Conservation (phyloP, 1,284 basidiomycete species). For the Omphalotus olearius region DNA sequence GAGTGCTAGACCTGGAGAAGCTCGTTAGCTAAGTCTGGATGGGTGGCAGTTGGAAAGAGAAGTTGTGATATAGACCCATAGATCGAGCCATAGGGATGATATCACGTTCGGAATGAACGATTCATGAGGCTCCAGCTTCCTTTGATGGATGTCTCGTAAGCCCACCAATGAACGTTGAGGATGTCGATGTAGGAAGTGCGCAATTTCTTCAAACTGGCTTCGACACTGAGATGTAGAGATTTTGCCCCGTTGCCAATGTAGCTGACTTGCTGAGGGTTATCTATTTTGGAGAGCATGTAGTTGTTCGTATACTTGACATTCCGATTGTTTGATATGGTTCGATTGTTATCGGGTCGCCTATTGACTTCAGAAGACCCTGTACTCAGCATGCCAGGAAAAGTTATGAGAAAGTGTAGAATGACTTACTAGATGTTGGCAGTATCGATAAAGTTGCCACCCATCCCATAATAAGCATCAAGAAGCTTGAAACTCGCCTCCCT, state of each 20-base stretch:
- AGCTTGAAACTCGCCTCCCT: conserved; percentile 43
- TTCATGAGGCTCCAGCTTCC: conserved; percentile 47
- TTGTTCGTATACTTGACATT: conserved; percentile 25
- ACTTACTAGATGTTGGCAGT: conserved; percentile 44
- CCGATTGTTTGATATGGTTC: neutral
- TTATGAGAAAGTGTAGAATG: neutral
- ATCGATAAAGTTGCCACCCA: conserved; percentile 55
- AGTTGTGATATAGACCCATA: neutral
- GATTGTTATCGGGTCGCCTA: conserved; percentile 23
- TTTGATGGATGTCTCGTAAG: conserved; percentile 27
- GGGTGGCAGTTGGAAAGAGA: neutral
- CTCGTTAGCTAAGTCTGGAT: neutral
- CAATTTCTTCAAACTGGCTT: conserved; percentile 30
- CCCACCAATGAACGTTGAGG: conserved; percentile 36
- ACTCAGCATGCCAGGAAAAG: neutral
- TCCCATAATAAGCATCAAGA: conserved; percentile 43
- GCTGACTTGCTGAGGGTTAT: conserved; percentile 18
- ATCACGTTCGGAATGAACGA: conserved; percentile 48
- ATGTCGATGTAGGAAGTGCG: conserved; percentile 34
- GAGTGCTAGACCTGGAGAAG: conserved; percentile 29
- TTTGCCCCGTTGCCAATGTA: conserved; percentile 27
- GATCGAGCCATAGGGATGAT: conserved; percentile 49
- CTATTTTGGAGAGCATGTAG: conserved; percentile 21
- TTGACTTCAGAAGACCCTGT: conserved; percentile 33
- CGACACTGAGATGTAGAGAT: conserved; percentile 22